A percentile compares a stretch with the other conserved stretches of the same genome.
Evolutionary conservation across 257 asterid genomes (phyloP).

Genomic region (Penstemon newberryi): DNA sequence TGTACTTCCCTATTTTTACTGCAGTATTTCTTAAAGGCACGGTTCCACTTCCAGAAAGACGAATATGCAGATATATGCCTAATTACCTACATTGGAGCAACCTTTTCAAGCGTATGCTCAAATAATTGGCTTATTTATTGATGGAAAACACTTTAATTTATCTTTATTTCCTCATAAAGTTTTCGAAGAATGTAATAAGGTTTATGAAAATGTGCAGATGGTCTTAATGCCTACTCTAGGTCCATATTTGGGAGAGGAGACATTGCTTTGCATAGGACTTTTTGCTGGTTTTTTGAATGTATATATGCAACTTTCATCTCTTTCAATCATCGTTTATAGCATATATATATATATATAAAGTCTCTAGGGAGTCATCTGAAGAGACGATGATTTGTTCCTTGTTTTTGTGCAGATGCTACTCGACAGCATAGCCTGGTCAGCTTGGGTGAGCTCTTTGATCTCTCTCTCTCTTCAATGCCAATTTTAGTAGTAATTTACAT

Average conservation of each 20-base stretch:
- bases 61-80: conserved; percentile 60
- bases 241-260: conserved; percentile 74
- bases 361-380: neutral
- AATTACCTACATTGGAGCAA: conserved; percentile 51
- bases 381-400: neutral
- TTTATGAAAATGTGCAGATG: conserved; percentile 50
- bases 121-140: neutral
- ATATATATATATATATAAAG: neutral
- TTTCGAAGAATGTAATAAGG: neutral
- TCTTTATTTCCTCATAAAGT: neutral
- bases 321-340: neutral
- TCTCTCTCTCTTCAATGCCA: neutral
- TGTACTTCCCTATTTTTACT: neutral
- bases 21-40: conserved; percentile 69
- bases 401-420: conserved; percentile 54
- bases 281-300: conserved; percentile 60
- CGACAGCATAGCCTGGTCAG: conserved; percentile 68
- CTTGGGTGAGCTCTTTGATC: conserved; percentile 44
- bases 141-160: neutral
- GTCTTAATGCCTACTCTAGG: conserved; percentile 71
- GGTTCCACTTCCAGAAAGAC: conserved; percentile 60
- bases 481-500: neutral
- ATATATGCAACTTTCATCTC: neutral
- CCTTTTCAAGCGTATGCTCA: conserved; percentile 49
- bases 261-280: conserved; percentile 72